Conservation (phyloP, 495 filamentous ascomycete species). For the Podospora appendiculata region DNA sequence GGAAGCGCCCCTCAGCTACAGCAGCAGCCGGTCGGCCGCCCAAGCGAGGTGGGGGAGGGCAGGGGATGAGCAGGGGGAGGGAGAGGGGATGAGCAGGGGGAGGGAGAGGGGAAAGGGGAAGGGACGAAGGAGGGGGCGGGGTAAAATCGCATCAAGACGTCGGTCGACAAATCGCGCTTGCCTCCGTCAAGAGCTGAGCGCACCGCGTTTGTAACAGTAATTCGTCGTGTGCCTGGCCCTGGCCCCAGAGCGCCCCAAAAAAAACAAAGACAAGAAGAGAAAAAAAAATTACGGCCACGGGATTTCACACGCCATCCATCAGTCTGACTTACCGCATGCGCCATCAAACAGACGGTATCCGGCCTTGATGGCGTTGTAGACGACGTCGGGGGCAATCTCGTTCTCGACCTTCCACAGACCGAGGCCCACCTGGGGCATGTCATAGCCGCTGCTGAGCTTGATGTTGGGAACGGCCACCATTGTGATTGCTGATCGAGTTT, state of each 20-base stretch:
- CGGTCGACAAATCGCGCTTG: neutral
- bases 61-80: neutral
- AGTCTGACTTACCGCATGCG: conserved; percentile 57
- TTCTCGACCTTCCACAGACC: conserved; percentile 86
- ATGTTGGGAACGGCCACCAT: conserved; percentile 44
- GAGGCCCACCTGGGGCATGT: conserved; percentile 82
- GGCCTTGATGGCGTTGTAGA: conserved; percentile 84
- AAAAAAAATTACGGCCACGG: too few relatives aligned
- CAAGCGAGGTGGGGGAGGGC: conserved; percentile 19
- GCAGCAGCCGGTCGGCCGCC: too few relatives aligned
- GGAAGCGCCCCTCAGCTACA: too few relatives aligned
- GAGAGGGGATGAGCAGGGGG: neutral
- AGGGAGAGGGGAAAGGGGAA: neutral
- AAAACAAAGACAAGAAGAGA: neutral
- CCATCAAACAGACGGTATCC: conserved; percentile 85
- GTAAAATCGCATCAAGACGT: conserved; percentile 6
- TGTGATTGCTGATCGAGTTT: conserved; percentile 4
- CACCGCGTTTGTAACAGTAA: too few relatives aligned
- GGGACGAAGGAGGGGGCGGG: conserved; percentile 16
- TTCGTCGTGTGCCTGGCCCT: too few relatives aligned
- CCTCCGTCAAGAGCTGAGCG: neutral
- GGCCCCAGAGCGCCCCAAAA: neutral
- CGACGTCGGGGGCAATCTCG: conserved; percentile 64
- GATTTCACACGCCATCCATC: neutral
- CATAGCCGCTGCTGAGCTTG: conserved; percentile 72